A percentile compares a stretch with the other conserved stretches of the same genome.
Evolutionary conservation across 2,329 filamentous ascomycete species (phyloP).

Genomic region (Arachnomyces sp.): DNA sequence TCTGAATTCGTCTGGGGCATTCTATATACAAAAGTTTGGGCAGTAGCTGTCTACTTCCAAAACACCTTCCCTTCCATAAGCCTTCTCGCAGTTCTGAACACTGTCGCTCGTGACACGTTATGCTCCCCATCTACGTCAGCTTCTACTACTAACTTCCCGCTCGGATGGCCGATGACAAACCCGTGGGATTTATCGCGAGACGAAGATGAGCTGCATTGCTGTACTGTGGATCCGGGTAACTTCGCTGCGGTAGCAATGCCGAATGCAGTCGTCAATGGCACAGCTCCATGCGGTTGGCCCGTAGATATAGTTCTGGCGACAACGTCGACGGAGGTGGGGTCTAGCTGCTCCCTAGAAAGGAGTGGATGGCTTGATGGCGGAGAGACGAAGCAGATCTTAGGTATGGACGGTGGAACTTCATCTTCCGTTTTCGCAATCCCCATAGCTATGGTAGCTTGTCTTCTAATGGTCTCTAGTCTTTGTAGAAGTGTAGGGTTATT

Average conservation of each 20-base stretch:
- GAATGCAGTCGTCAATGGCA: conserved; percentile 49
- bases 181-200: conserved; percentile 21
- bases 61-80: conserved; percentile 41
- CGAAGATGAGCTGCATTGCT: conserved; percentile 16
- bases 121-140: conserved; percentile 32
- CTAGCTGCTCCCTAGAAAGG: conserved; percentile 29
- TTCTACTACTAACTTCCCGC: conserved; percentile 38
- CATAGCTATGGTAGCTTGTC: conserved; percentile 52
- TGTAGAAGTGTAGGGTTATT: conserved; percentile 35
- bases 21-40: too few species aligned
- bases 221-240: conserved; percentile 34
- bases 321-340: conserved; percentile 25
- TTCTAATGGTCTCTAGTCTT: conserved; percentile 49
- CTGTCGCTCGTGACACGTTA: conserved; percentile 30
- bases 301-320: conserved; percentile 47
- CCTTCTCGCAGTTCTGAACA: conserved; percentile 41
- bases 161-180: conserved; percentile 39
- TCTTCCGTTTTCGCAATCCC: conserved; percentile 43
- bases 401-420: conserved; percentile 48
- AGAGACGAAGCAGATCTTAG: conserved; percentile 55
- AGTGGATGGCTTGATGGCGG: conserved; percentile 28
- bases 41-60: conserved; percentile 20
- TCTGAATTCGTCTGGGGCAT: too few species aligned
- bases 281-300: conserved; percentile 49
- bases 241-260: conserved; percentile 43